Percentiles rank a stretch among this genome's conserved stretches.
Conservation (phyloP, 192 early-diverging fungal genomes). For the Lobosporangium transversale region DNA sequence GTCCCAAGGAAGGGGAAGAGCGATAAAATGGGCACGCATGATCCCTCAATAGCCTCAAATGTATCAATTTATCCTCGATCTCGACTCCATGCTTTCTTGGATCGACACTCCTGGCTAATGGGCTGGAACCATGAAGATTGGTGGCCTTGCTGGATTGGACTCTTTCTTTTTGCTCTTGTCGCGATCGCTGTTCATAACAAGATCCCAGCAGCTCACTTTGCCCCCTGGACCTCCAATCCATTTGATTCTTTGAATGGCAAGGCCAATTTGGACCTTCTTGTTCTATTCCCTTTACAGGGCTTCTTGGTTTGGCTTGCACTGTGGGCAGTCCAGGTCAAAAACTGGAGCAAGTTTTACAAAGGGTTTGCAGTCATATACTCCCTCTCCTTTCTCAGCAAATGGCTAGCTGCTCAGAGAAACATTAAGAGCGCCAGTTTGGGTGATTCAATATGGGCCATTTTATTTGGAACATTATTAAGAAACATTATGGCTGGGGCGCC, state of each 20-base stretch:
- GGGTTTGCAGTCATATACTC: slow-evolving; percentile 58
- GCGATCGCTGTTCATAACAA: slow-evolving; percentile 49
- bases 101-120: slow-evolving; percentile 48
- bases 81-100: slow-evolving; percentile 6
- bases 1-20: too few species aligned
- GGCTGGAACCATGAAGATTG: slow-evolving; percentile 68
- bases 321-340: slow-evolving; percentile 32
- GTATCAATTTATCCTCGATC: too few species aligned
- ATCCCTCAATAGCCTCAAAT: too few species aligned
- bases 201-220: slow-evolving; percentile 57
- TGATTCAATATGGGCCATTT: slow-evolving; percentile 66
- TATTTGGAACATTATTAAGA: slow-evolving; percentile 58
- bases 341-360: slow-evolving; percentile 51
- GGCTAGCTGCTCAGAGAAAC: slow-evolving; percentile 55
- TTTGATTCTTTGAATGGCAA: slow-evolving; percentile 52
- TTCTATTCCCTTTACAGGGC: slow-evolving; percentile 59
- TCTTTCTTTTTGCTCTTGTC: slow-evolving; percentile 60
- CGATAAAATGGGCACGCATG: too few species aligned
- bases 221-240: slow-evolving; percentile 55
- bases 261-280: slow-evolving; percentile 53
- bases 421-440: slow-evolving; percentile 59
- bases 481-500: slow-evolving; percentile 44
- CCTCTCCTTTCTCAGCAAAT: slow-evolving; percentile 59
- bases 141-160: slow-evolving; percentile 68
- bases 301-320: slow-evolving; percentile 55